Evolutionary conservation across 2,329 filamentous ascomycete species (phyloP).

Genomic region (Endoconidiophora polonica): DNA sequence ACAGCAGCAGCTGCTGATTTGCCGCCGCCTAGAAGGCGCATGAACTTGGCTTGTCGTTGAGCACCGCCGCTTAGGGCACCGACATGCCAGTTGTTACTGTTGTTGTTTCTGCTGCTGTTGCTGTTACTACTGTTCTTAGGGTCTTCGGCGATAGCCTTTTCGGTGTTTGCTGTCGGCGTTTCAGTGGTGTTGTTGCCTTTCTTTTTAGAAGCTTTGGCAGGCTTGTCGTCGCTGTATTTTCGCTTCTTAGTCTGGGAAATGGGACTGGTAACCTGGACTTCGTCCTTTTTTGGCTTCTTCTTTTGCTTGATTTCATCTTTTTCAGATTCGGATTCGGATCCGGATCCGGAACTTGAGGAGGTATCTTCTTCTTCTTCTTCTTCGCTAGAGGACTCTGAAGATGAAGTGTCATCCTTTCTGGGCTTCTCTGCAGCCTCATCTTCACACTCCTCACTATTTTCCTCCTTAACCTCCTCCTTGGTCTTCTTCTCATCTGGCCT

Average conservation of each 20-base stretch:
- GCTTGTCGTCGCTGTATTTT: slow-evolving; percentile 14
- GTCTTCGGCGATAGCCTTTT: neutral
- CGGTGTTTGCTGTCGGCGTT: neutral
- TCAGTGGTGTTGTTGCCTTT: neutral
- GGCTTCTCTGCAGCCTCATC: slow-evolving; percentile 1
- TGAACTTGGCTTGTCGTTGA: slow-evolving; percentile 37
- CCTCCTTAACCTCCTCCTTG: slow-evolving; percentile 16
- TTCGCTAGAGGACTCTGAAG: neutral
- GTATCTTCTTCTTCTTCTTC: slow-evolving; percentile 5
- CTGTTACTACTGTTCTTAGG: slow-evolving; percentile 1
- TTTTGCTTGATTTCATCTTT: slow-evolving; percentile 16
- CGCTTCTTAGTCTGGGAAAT: slow-evolving; percentile 14
- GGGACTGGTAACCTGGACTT: too few species aligned
- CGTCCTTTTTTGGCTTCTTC: slow-evolving; percentile 17
- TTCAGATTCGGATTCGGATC: slow-evolving; percentile 10
- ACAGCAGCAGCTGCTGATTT: slow-evolving; percentile 21
- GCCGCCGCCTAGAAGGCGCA: slow-evolving; percentile 37
- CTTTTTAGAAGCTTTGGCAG: neutral
- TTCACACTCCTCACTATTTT: slow-evolving; percentile 17
- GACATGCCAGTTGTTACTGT: slow-evolving; percentile 32
- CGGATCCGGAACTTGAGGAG: too few species aligned
- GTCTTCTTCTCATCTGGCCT: slow-evolving; percentile 18
- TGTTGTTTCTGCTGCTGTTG: neutral
- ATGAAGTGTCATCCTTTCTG: too few species aligned
- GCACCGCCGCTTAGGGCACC: slow-evolving; percentile 32